These are phyloP conservation scores for Wolfiporia cocos DNA, from an alignment of 1,284 basidiomycete genomes.

Conservation along the genomic window DNA sequence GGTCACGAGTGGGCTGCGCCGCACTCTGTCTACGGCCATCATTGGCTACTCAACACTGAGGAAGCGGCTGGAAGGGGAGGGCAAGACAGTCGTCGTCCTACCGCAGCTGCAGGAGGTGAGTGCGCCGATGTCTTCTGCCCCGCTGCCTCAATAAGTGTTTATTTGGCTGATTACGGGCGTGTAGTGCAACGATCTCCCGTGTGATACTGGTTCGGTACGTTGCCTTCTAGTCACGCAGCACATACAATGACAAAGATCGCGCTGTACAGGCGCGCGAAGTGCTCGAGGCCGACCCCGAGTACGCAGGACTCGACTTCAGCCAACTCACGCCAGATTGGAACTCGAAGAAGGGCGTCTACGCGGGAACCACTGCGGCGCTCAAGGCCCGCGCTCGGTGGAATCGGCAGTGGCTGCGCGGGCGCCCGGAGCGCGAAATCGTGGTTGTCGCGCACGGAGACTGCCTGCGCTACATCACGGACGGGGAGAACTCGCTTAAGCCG, in stretches of 20 bases:
- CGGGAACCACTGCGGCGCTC: slow-evolving; percentile 16
- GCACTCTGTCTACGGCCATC: slow-evolving; percentile 28
- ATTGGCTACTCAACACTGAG: slow-evolving; percentile 24
- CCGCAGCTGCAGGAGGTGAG: slow-evolving; percentile 28
- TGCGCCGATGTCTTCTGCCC: too few relatives aligned
- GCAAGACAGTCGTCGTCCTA: slow-evolving; percentile 23
- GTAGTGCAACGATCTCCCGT: slow-evolving; percentile 23
- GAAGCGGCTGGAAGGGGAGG: slow-evolving; percentile 22
- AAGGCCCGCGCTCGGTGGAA: slow-evolving; percentile 26
- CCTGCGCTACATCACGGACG: slow-evolving; percentile 24
- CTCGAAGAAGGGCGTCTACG: slow-evolving; percentile 26
- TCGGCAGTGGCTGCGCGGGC: slow-evolving; percentile 25
- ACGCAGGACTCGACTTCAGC: slow-evolving; percentile 25
- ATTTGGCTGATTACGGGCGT: too few relatives aligned
- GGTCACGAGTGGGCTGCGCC: slow-evolving; percentile 25
- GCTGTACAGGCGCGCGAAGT: slow-evolving; percentile 23
- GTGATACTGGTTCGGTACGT: slow-evolving; percentile 27
- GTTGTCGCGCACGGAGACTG: slow-evolving; percentile 27
- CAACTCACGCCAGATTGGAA: slow-evolving; percentile 27
- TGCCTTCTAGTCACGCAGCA: too few relatives aligned
- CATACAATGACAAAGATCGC: too few relatives aligned
- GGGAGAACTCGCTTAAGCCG: slow-evolving; percentile 16
- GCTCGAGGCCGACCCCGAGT: slow-evolving; percentile 27
- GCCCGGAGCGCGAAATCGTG: slow-evolving; percentile 27
- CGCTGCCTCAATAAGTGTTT: too few relatives aligned